Evolutionary conservation across 108 stramenopile species (phyloP).

Genomic region (Cyclotella distinguenda): DNA sequence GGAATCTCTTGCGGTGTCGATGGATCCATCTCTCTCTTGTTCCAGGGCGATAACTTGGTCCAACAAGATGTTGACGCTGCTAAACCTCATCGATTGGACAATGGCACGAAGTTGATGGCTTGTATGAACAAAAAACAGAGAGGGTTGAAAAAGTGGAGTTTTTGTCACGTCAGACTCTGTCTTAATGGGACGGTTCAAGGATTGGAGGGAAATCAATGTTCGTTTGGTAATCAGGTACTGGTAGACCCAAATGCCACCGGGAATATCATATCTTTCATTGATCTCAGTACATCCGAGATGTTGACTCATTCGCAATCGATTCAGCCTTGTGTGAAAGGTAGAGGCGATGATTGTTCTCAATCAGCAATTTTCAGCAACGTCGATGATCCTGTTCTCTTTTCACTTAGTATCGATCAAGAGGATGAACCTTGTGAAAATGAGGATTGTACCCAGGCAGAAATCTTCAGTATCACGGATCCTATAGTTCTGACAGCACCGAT

Average conservation of each 20-base stretch:
- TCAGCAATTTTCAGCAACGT: not conserved
- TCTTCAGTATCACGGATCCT: not conserved
- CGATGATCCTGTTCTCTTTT: not conserved
- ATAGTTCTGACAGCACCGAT: not conserved
- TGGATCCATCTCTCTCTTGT: constrained; percentile 12
- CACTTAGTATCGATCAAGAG: not conserved
- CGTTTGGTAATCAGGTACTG: constrained; percentile 11
- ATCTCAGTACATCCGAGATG: too few species aligned
- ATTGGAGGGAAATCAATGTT: constrained; percentile 25
- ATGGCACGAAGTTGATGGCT: not conserved
- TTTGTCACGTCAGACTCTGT: constrained; percentile 19
- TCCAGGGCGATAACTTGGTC: not conserved
- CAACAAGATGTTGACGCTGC: constrained; percentile 13
- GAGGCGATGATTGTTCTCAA: not conserved
- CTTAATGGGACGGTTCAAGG: constrained; percentile 8
- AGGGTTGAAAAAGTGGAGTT: constrained; percentile 14
- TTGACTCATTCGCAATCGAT: not conserved
- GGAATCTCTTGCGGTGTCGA: constrained; percentile 20
- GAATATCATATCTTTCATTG: not conserved
- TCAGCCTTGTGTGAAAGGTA: not conserved
- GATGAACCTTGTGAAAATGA: constrained; percentile 1
- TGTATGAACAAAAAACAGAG: constrained; percentile 3
- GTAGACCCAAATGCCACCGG: constrained; percentile 13
- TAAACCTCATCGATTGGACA: not conserved
- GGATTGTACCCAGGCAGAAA: not conserved